Conservation (phyloP, 2,329 filamentous ascomycete genomes). For the Fusarium coffeatum region DNA sequence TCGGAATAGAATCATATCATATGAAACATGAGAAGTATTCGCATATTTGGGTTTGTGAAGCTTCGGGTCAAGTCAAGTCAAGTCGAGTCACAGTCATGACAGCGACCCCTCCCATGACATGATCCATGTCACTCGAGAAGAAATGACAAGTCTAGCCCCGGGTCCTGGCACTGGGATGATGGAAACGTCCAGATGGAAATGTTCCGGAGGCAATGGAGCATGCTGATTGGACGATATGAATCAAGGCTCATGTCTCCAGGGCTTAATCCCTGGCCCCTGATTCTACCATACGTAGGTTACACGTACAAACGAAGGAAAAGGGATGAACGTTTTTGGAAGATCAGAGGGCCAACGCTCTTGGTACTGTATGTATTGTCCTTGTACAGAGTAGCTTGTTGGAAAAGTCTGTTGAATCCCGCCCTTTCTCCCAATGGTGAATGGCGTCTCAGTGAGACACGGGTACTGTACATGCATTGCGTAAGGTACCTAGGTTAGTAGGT, state of each 20-base stretch:
- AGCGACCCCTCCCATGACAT: slow-evolving; percentile 23
- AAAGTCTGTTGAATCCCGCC: neutral
- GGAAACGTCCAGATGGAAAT: slow-evolving; percentile 22
- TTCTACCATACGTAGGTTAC: neutral
- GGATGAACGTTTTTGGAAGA: slow-evolving; percentile 19
- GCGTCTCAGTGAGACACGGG: slow-evolving; percentile 39
- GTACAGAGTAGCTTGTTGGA: neutral
- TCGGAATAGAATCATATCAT: slow-evolving; percentile 21
- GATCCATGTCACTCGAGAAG: slow-evolving; percentile 27
- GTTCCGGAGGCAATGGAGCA: slow-evolving; percentile 11
- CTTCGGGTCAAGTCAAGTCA: slow-evolving; percentile 26
- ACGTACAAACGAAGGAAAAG: neutral
- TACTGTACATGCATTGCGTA: slow-evolving; percentile 1
- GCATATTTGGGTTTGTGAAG: slow-evolving; percentile 15
- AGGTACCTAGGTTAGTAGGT: neutral
- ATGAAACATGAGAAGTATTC: slow-evolving; percentile 14
- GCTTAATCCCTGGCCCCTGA: slow-evolving; percentile 1
- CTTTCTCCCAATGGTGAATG: neutral
- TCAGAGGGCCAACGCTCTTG: neutral
- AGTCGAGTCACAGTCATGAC: neutral
- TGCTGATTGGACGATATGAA: slow-evolving; percentile 14
- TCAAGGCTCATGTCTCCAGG: slow-evolving; percentile 16
- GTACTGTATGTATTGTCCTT: neutral
- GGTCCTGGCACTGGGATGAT: slow-evolving; percentile 1
- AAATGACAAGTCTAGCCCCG: slow-evolving; percentile 26